These are phyloP conservation scores for Spergularia marina DNA, from an alignment of 148 eudicot species.

Conservation along the genomic window DNA sequence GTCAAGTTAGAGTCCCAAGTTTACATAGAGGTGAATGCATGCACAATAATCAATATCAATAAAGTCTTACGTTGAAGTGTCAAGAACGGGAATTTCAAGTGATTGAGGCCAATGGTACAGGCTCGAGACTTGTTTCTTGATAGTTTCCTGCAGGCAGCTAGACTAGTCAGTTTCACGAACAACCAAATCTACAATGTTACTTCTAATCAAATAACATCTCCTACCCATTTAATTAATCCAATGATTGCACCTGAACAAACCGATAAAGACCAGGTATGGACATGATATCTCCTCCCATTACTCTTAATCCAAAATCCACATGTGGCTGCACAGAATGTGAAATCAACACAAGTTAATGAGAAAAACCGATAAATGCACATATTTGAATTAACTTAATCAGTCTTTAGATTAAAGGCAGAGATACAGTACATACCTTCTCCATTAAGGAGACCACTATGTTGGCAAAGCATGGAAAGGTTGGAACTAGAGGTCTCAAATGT, in stretches of 20 bases:
- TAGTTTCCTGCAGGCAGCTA: slow-evolving; percentile 54
- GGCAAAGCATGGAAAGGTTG: slow-evolving; percentile 82
- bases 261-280: slow-evolving; percentile 89
- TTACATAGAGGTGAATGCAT: neutral
- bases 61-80: slow-evolving; percentile 58
- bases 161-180: slow-evolving; percentile 16
- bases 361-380: neutral
- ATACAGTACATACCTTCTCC: slow-evolving; percentile 51
- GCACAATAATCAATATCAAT: neutral
- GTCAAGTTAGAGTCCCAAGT: neutral
- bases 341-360: slow-evolving; percentile 13
- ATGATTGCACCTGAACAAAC: slow-evolving; percentile 72
- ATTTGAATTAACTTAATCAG: neutral
- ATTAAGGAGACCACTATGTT: slow-evolving; percentile 63
- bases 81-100: slow-evolving; percentile 80
- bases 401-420: neutral
- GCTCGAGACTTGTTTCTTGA: slow-evolving; percentile 67
- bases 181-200: slow-evolving; percentile 2
- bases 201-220: slow-evolving; percentile 16
- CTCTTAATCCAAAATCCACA: slow-evolving; percentile 79
- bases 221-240: slow-evolving; percentile 22
- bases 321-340: slow-evolving; percentile 54
- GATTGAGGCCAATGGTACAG: slow-evolving; percentile 88
- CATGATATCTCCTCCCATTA: slow-evolving; percentile 89
- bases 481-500: slow-evolving; percentile 78